Base-by-base conservation (phyloP, 768 basidiomycete genomes). In the Rhodotorula toruloides region DNA sequence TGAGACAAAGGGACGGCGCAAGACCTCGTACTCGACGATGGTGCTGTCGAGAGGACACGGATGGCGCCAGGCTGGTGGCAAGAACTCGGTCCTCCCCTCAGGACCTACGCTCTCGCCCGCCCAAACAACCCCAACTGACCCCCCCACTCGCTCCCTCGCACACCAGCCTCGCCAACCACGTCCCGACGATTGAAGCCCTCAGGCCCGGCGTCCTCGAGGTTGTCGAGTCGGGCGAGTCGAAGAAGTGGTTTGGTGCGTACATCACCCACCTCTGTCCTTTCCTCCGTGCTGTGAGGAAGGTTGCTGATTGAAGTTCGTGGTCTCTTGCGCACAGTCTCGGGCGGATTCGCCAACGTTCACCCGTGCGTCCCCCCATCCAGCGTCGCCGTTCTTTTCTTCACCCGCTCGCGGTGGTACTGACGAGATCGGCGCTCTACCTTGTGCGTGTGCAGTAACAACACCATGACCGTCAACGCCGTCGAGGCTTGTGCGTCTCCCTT, bases 171-270 rank as follows among this genome's bases (percentile, higher is more conserved):
- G 91, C 94, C 74, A 96, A 94, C 83, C 96, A 99, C 80, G 92
- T 97, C 61, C 88, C 96, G 37, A 89, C 91, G n/a, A 88, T 98
- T 64, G 96, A 99, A 79, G 83, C 94, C 54, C 83, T 99, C 60
- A 89, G 90, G 76, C 88, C 96, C 47, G 96, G 96, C 77, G 83
- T 98, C 63, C 82, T 99, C 58, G 96, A 99, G 79, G 87, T 99
- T 73, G 85, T 98, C 71, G 94, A 97, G 80, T 82, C 81, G 57
- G 84, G 83, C 76, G 78, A 82, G 43, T 84, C 86, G 63, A 93
- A 96, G 84, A 98, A 94, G 81, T 98, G 89, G 87, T 99, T 98
- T 76, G 90, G 96, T 96, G 77, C 76, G 90, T 80, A n/a, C n/a
- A n/a, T n/a, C 37, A 29, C 34, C 44, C 27, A 25, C 4, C 37